These are phyloP conservation scores for Aspergillus cavernicola DNA, from an alignment of 495 filamentous ascomycete species.

Conservation along the genomic window DNA sequence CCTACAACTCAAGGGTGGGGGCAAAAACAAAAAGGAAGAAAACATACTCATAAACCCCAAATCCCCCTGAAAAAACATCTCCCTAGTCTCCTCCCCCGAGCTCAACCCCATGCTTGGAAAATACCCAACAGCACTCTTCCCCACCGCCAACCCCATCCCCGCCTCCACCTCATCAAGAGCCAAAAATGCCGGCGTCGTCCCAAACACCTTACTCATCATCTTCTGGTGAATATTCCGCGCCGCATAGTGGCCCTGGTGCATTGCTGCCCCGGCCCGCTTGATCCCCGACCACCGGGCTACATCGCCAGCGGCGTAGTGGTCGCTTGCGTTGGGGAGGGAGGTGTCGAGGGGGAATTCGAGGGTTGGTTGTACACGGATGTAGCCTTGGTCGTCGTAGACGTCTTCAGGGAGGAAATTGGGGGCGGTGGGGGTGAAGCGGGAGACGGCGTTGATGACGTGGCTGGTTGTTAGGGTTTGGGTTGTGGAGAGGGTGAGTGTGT, in stretches of 20 bases:
- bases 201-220: slow-evolving; percentile 38
- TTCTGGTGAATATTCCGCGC: slow-evolving; percentile 58
- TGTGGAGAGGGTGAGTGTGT: slow-evolving; percentile 51
- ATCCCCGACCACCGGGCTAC: slow-evolving; percentile 58
- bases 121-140: slow-evolving; percentile 60
- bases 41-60: slow-evolving; percentile 54
- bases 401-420: neutral
- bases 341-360: slow-evolving; percentile 33
- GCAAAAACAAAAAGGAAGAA: neutral
- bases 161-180: slow-evolving; percentile 50
- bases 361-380: slow-evolving; percentile 44
- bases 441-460: slow-evolving; percentile 58
- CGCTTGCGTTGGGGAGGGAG: slow-evolving; percentile 42
- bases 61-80: slow-evolving; percentile 61
- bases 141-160: slow-evolving; percentile 64
- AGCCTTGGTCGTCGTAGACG: slow-evolving; percentile 44
- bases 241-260: slow-evolving; percentile 61
- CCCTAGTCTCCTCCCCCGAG: slow-evolving; percentile 55
- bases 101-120: slow-evolving; percentile 45
- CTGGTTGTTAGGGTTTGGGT: slow-evolving; percentile 50
- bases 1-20: neutral
- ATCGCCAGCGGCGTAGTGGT: slow-evolving; percentile 57
- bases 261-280: slow-evolving; percentile 65
- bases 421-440: slow-evolving; percentile 7
- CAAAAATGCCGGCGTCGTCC: slow-evolving; percentile 36